Base-by-base conservation (phyloP, 106 monocot species). In the Acorus gramineus region DNA sequence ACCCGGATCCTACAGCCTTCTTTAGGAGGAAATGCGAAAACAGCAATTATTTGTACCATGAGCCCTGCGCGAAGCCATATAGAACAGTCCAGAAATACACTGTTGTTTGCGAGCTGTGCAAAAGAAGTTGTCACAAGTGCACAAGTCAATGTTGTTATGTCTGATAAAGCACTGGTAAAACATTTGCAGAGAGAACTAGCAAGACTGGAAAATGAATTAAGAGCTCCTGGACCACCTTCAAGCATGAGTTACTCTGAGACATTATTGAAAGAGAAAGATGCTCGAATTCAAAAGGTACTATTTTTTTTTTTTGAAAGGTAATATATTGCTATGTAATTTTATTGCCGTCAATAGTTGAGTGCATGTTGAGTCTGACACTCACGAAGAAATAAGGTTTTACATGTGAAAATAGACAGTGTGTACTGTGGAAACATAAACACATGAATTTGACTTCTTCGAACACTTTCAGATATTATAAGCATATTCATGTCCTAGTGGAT, bases 41-140 rank as follows among this genome's bases (percentile, higher is more conserved):
- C 98, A 44, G 88, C 98, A 2, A 92, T 99, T 63, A 89, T 99
- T 64, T 99, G 98, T 73, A 99, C 98, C 12, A 81, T 99, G 63
- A 81, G 92, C 68, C 98, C 98, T 44, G 98, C 92, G 53, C 66
- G 83, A 52, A 83, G 84, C 67, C 85, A 92, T 76, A 77, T 89
- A 42, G 98, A 99, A 67, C 98, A 99, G 74, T 92, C 92, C 1
- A 83, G 79, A 45, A 99, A 92, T 57, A 89, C 92, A 3, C 89
- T 99, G 76, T 60, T 99, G 43, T 99, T 99, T 79, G 98, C 98
- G 59, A 99, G 79, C 52, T 99, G 98, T 69, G 98, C 98, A 52
- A 99, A 92, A 80, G 87, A 99, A 82, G 98, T 99, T 2, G 78
- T 64, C 12, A 99, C 81, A 9, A 85, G 71, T 75, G 98, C 98